Evolutionary conservation across 148 eudicot species (phyloP).

Genomic region (Camellia japonica): DNA sequence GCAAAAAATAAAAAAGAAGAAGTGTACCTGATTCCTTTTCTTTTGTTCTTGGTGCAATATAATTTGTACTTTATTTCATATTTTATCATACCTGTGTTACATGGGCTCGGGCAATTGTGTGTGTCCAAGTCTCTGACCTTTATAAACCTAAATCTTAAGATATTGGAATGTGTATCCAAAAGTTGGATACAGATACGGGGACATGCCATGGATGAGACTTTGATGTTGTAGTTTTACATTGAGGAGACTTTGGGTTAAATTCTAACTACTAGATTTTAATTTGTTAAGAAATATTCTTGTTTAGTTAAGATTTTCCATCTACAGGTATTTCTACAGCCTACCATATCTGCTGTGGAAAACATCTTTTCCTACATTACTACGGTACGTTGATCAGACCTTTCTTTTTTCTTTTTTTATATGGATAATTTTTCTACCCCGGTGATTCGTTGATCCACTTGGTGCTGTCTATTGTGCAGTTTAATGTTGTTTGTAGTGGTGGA

Average conservation of each 20-base stretch:
- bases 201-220: not conserved
- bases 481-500: conserved; percentile 62
- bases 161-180: no score
- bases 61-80: not conserved
- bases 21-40: not conserved
- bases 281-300: not conserved
- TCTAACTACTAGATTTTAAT: not conserved
- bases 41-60: not conserved
- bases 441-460: not conserved
- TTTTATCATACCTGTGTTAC: not conserved
- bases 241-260: not conserved
- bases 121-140: no score
- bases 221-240: not conserved
- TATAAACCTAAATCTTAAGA: no score
- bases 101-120: no score
- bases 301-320: not conserved
- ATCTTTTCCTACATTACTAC: conserved; percentile 59
- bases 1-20: not conserved
- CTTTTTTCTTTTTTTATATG: not conserved
- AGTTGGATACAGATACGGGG: no score
- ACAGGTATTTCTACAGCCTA: conserved; percentile 89
- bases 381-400: conserved; percentile 41
- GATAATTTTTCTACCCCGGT: not conserved
- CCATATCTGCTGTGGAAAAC: conserved; percentile 94
- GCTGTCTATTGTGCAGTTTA: conserved; percentile 46